Evolutionary conservation across 2,329 filamentous ascomycete species (phyloP).

Genomic region (Clarireedia hainanense): DNA sequence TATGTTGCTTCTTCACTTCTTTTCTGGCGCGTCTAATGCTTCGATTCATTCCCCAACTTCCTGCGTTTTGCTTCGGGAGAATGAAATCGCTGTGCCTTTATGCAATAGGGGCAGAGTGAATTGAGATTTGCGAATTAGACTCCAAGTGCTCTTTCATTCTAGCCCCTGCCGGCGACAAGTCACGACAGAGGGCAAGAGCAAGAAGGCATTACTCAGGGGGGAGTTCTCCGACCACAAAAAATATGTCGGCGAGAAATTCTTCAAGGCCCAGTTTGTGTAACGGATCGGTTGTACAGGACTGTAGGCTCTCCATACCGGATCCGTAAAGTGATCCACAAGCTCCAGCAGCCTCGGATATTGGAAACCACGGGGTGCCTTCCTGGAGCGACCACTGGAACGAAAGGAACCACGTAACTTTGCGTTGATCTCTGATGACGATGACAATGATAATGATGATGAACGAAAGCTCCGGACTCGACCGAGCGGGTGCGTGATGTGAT

Average conservation of each 20-base stretch:
- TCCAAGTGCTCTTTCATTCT: background rate
- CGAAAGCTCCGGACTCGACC: background rate
- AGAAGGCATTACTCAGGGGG: background rate
- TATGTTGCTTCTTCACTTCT: too few species aligned
- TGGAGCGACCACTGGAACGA: background rate
- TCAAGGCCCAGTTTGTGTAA: background rate
- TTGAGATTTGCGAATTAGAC: too few species aligned
- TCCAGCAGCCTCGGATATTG: background rate
- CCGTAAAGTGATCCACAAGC: background rate
- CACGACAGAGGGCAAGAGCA: background rate
- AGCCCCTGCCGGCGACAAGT: background rate
- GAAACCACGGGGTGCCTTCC: slow-evolving; percentile 4
- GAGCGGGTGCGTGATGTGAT: background rate
- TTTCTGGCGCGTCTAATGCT: too few species aligned
- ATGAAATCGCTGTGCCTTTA: background rate
- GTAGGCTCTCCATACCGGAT: background rate
- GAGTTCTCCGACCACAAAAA: background rate
- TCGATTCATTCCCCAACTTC: too few species aligned
- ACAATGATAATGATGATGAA: too few species aligned
- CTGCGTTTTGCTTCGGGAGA: background rate
- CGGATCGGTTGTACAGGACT: background rate
- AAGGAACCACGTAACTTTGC: background rate
- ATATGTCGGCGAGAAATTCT: slow-evolving; percentile 4
- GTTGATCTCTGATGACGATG: background rate
- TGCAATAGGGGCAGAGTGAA: too few species aligned